Evolutionary conservation across 768 basidiomycete species (phyloP).

Genomic region (Megacollybia marginata): DNA sequence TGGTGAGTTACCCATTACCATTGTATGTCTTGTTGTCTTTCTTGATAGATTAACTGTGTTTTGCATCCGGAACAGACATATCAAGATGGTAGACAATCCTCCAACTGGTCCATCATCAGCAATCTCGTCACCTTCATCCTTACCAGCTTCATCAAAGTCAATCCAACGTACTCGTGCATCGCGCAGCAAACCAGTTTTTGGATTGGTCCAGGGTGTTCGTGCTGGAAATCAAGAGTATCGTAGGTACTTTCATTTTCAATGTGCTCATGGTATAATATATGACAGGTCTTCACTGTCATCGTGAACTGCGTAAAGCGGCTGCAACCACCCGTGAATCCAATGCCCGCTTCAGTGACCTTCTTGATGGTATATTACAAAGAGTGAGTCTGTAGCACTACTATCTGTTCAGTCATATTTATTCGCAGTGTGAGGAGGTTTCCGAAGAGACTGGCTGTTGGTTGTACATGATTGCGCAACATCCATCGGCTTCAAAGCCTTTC

Average conservation of each 20-base stretch:
- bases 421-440: not conserved
- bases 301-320: not conserved
- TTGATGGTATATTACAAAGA: not conserved
- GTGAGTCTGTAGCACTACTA: not conserved
- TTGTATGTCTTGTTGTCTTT: no score
- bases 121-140: no score
- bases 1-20: no score
- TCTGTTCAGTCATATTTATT: not conserved
- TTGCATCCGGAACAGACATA: no score
- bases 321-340: not conserved
- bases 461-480: not conserved
- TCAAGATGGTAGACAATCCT: no score
- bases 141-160: no score
- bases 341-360: not conserved
- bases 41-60: no score
- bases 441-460: constrained; percentile 1
- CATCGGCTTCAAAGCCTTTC: not conserved
- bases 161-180: no score
- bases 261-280: not conserved
- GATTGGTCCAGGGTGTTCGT: not conserved
- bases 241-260: not conserved
- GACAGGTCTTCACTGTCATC: not conserved
- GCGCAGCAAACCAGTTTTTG: not conserved
- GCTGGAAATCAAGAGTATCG: not conserved
- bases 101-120: no score